Conservation (phyloP, 345 rosid species). For the Conringia planisiliqua region DNA sequence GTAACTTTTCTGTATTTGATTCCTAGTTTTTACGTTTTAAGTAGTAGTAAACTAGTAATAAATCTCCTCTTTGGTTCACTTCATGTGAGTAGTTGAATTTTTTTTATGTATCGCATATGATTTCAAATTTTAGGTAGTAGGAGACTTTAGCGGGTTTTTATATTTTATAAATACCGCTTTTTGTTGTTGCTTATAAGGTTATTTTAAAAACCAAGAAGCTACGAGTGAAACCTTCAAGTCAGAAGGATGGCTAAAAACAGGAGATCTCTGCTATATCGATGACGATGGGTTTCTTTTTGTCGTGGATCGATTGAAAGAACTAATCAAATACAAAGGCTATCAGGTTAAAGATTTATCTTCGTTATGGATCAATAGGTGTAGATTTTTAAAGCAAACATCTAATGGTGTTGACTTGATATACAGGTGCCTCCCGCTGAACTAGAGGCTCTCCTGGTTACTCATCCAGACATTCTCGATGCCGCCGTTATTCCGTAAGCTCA, state of each 20-base stretch:
- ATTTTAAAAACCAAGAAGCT: constrained; percentile 64
- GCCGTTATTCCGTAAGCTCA: constrained; percentile 63
- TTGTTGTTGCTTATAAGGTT: constrained; percentile 41
- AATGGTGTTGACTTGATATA: background rate
- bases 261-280: constrained; percentile 81
- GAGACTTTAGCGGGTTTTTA: too few species aligned
- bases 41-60: too few species aligned
- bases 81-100: background rate
- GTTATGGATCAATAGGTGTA: background rate
- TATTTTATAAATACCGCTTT: too few species aligned
- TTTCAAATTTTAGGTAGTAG: background rate
- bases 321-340: constrained; percentile 90
- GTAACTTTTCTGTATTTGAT: too few species aligned
- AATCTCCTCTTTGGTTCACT: background rate
- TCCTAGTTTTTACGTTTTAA: too few species aligned
- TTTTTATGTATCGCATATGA: background rate
- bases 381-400: background rate
- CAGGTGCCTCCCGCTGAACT: constrained; percentile 89
- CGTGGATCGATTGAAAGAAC: constrained; percentile 82
- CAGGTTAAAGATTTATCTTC: constrained; percentile 43
- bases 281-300: constrained; percentile 75
- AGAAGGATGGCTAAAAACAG: constrained; percentile 89
- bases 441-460: constrained; percentile 63
- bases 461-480: constrained; percentile 59
- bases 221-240: constrained; percentile 59